phyloP scores from a whole-genome alignment of 495 filamentous ascomycete genomes.

The Cetradonia linearis region DNA sequence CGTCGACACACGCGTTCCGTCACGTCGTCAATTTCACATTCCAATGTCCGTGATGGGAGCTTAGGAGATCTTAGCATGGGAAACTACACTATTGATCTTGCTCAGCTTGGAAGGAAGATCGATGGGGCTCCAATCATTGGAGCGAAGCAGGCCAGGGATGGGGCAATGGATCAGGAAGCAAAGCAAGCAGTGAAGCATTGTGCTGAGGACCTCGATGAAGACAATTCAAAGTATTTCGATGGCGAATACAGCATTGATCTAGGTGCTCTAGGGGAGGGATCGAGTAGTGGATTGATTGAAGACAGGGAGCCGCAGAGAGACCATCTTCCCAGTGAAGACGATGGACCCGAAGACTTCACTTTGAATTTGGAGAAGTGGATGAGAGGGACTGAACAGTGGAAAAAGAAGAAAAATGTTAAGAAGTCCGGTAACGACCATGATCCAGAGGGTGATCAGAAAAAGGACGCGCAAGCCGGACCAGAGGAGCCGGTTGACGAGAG shows the following conservation, averaged over 20 bases:
- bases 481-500: slow-evolving; percentile 16
- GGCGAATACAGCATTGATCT: slow-evolving; percentile 41
- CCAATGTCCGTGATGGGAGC: slow-evolving; percentile 14
- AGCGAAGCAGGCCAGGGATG: not conserved
- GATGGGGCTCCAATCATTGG: slow-evolving; percentile 2
- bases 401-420: slow-evolving; percentile 23
- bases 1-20: slow-evolving; percentile 13
- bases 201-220: not conserved
- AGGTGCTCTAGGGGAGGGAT: slow-evolving; percentile 32
- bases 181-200: not conserved
- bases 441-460: slow-evolving; percentile 11
- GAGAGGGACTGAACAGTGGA: slow-evolving; percentile 31
- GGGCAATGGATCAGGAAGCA: not conserved
- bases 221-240: slow-evolving; percentile 17
- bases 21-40: slow-evolving; percentile 12
- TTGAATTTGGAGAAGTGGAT: slow-evolving; percentile 42
- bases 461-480: not conserved
- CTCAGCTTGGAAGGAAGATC: slow-evolving; percentile 29
- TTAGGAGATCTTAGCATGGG: slow-evolving; percentile 27
- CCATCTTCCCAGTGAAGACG: slow-evolving; percentile 36
- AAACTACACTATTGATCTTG: slow-evolving; percentile 39
- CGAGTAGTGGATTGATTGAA: slow-evolving; percentile 29
- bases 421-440: slow-evolving; percentile 18
- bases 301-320: slow-evolving; percentile 28
- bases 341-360: slow-evolving; percentile 45